Percentiles rank a stretch among this genome's conserved stretches.
These are phyloP conservation scores for Parachlorella kessleri DNA, from an alignment of 139 green algal species.

Conservation along the genomic window DNA sequence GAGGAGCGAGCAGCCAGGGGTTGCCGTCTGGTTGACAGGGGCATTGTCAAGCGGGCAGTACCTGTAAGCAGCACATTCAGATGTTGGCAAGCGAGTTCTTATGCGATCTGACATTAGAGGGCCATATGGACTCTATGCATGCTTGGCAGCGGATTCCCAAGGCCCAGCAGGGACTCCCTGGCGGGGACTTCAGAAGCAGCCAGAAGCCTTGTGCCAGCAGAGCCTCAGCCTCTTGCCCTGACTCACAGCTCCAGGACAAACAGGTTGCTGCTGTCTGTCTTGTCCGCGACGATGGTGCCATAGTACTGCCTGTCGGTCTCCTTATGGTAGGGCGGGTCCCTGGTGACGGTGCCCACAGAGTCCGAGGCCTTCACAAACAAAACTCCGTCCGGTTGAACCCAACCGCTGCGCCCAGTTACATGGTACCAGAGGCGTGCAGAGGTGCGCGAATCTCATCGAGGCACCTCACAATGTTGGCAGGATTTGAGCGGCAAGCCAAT, in stretches of 20 bases:
- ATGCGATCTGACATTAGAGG: no score
- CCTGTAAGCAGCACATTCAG: no score
- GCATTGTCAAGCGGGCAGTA: not conserved
- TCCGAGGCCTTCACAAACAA: constrained; percentile 37
- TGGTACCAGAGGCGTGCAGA: no score
- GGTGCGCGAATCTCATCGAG: no score
- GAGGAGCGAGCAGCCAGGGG: constrained; percentile 34
- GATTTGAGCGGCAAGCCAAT: no score
- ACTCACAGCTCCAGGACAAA: constrained; percentile 46
- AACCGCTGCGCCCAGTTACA: no score
- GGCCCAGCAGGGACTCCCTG: constrained; percentile 38
- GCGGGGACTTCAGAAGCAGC: constrained; percentile 15
- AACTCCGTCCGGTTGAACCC: no score
- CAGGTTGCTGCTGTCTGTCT: constrained; percentile 16
- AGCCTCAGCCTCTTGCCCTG: not conserved
- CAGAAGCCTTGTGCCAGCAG: constrained; percentile 20
- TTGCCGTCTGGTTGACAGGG: not conserved
- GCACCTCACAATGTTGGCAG: no score
- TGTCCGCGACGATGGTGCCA: constrained; percentile 41
- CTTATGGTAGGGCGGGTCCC: constrained; percentile 14
- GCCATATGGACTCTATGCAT: no score
- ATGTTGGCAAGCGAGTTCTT: no score
- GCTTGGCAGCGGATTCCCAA: constrained; percentile 63
- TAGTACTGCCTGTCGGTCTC: constrained; percentile 29
- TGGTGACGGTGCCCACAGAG: not conserved